phyloP scores from a whole-genome alignment of 306 rosid genomes.

The Oxytropis ochrocephala region DNA sequence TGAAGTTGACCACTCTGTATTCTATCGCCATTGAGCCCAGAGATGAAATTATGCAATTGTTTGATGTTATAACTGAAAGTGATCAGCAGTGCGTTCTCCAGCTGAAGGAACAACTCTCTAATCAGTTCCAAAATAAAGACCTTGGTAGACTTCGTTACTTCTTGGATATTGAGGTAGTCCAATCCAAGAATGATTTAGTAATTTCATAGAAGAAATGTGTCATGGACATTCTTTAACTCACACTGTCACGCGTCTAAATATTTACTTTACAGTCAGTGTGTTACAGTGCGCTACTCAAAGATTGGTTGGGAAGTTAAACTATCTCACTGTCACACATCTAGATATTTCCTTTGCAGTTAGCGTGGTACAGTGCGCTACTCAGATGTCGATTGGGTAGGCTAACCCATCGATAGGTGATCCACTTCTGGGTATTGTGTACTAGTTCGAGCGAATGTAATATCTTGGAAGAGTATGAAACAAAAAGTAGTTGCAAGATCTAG shows the following conservation, averaged over 20 bases:
- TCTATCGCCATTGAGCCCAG: no score
- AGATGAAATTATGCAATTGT: no score
- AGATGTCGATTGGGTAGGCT: background rate
- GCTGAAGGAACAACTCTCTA: no score
- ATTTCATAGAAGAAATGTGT: background rate
- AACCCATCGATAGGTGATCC: background rate
- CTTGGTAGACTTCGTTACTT: no score
- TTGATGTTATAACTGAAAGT: no score
- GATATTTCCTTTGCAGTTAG: background rate
- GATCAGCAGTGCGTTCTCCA: no score
- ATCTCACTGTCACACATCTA: background rate
- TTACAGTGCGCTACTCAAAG: background rate
- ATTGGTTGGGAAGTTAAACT: background rate
- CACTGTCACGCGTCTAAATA: background rate
- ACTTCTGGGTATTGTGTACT: background rate
- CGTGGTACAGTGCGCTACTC: background rate
- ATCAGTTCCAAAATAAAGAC: no score
- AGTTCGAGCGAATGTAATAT: background rate
- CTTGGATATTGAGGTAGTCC: background rate
- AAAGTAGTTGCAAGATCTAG: background rate
- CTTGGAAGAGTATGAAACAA: background rate
- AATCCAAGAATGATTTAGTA: background rate
- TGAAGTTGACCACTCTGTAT: no score
- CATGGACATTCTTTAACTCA: background rate
- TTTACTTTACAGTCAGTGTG: background rate